Evolutionary conservation across 371 early-diverging fungal genomes (phyloP).

Genomic region (Paraphysoderma sedebokerense): DNA sequence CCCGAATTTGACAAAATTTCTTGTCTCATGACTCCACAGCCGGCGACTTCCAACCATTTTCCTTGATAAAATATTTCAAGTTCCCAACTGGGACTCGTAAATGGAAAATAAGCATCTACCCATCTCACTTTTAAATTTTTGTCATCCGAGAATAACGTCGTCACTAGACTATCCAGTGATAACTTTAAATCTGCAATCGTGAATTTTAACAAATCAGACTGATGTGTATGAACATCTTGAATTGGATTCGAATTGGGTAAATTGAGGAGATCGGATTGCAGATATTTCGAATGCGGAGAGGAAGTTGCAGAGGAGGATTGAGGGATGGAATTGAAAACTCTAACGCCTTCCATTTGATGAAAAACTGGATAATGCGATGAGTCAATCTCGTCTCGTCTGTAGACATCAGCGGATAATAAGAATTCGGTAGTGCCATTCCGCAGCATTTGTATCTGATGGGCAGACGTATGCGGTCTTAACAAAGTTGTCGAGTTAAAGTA

Average conservation of each 20-base stretch:
- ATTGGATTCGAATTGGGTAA: no score
- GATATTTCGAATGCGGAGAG: no score
- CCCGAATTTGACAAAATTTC: constrained; percentile 57
- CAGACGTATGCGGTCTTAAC: constrained; percentile 87
- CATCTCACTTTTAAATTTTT: constrained; percentile 69
- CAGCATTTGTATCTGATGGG: constrained; percentile 73
- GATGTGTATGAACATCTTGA: no score
- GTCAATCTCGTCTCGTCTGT: constrained; percentile 94
- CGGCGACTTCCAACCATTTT: constrained; percentile 89
- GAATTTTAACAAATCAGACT: no score
- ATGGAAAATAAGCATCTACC: constrained; percentile 90
- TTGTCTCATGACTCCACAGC: constrained; percentile 84
- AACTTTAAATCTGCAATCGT: no score
- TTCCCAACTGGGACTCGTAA: constrained; percentile 92
- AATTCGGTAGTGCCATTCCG: constrained; percentile 18
- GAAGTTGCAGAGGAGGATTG: no score
- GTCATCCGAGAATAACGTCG: no score
- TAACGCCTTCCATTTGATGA: constrained; percentile 93
- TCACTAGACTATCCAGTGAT: no score
- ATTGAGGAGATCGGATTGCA: no score
- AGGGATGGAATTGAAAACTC: no score
- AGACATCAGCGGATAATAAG: constrained; percentile 85
- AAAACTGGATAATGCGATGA: constrained; percentile 90
- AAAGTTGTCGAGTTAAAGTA: constrained; percentile 65
- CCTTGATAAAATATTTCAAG: constrained; percentile 83